Conservation (phyloP, 1,139 yeast genomes). For the Protomyces gravidus region DNA sequence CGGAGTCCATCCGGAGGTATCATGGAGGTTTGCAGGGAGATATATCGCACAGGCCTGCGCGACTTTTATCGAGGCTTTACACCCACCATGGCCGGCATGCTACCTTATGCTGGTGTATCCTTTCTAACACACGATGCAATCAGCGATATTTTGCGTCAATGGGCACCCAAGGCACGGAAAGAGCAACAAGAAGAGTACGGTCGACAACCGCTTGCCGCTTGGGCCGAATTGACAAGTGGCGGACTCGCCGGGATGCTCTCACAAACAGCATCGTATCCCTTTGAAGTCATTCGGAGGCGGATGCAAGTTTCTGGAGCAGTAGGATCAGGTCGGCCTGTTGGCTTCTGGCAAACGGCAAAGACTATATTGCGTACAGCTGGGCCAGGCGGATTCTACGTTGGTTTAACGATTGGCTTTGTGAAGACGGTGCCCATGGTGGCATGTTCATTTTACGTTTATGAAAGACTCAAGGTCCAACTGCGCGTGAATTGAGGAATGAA, state of each 20-base stretch:
- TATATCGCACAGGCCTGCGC: conserved; percentile 33
- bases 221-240: conserved; percentile 93
- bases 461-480: conserved; percentile 65
- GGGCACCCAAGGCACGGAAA: conserved; percentile 1
- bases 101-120: conserved; percentile 97
- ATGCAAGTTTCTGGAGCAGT: conserved; percentile 92
- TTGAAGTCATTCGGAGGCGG: conserved; percentile 88
- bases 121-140: conserved; percentile 88
- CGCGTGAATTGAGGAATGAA: conserved; percentile 46
- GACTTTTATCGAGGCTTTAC: conserved; percentile 92
- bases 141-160: conserved; percentile 69
- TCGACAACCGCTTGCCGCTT: conserved; percentile 66
- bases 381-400: conserved; percentile 80
- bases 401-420: conserved; percentile 87
- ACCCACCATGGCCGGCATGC: conserved; percentile 91
- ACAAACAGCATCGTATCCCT: conserved; percentile 95
- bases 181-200: not conserved
- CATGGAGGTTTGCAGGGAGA: conserved; percentile 32
- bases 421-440: conserved; percentile 97
- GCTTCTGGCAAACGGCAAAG: conserved; percentile 51
- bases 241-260: conserved; percentile 92
- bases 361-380: conserved; percentile 46
- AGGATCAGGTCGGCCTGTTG: conserved; percentile 56
- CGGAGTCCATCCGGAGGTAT: conserved; percentile 8
- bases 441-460: conserved; percentile 91